Conservation (phyloP, 2,329 filamentous ascomycete genomes). For the Pseudocercospora vitis region DNA sequence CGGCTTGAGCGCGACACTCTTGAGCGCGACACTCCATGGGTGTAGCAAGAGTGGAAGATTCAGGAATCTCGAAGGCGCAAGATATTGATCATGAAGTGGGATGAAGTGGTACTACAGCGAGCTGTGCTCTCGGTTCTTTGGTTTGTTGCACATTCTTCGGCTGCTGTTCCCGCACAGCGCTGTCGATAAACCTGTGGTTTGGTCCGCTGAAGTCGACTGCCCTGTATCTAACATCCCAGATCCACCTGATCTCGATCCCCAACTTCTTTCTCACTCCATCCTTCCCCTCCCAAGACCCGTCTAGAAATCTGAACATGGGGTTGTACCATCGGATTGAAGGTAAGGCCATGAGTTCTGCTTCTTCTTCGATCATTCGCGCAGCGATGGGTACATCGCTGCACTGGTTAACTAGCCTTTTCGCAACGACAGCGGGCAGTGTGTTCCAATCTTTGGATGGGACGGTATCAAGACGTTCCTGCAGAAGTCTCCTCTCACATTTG, state of each 20-base stretch:
- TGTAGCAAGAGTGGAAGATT: too few species aligned
- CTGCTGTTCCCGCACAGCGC: too few species aligned
- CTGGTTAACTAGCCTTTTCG: background rate
- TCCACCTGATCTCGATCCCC: background rate
- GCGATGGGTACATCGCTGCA: too few species aligned
- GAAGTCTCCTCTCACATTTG: background rate
- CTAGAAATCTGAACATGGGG: background rate
- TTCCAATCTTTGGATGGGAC: background rate
- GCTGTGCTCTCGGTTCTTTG: too few species aligned
- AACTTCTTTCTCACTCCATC: background rate
- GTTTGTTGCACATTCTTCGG: too few species aligned
- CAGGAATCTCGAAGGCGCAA: too few species aligned
- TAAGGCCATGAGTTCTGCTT: conserved; percentile 6
- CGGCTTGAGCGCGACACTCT: conserved; percentile 11
- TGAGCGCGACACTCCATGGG: too few species aligned
- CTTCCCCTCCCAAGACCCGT: background rate
- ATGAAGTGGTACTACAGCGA: too few species aligned
- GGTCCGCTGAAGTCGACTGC: background rate
- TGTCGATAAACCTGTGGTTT: background rate
- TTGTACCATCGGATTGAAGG: conserved; percentile 17
- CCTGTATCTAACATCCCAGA: conserved; percentile 1
- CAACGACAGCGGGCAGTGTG: conserved; percentile 1
- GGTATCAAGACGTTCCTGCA: background rate
- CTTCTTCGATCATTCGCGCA: background rate
- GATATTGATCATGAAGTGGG: too few species aligned